These are phyloP conservation scores for Thozetella sp. DNA, from an alignment of 495 filamentous ascomycete species.

Conservation along the genomic window DNA sequence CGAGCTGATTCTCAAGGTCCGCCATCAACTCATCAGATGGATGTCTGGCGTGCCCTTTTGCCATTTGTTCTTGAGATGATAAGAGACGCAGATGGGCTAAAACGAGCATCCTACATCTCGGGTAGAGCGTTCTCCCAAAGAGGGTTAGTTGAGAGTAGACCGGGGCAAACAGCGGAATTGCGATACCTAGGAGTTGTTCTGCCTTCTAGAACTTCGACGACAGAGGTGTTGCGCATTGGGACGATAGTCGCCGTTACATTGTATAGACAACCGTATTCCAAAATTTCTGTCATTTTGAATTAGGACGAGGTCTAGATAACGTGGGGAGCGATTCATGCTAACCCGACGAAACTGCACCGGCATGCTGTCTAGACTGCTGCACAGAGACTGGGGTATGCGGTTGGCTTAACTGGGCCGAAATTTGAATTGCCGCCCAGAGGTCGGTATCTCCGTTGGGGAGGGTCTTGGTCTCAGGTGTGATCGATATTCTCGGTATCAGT, in stretches of 20 bases:
- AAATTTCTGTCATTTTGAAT: no score
- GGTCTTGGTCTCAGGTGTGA: constrained; percentile 55
- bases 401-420: constrained; percentile 36
- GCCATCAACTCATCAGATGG: constrained; percentile 50
- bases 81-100: constrained; percentile 34
- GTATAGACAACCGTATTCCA: constrained; percentile 41
- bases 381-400: constrained; percentile 7
- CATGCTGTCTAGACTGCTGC: background rate
- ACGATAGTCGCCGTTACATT: constrained; percentile 37
- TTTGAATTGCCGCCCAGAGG: constrained; percentile 49
- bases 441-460: constrained; percentile 26
- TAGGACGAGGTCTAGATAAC: no score
- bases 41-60: constrained; percentile 21
- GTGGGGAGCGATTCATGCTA: no score
- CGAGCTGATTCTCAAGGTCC: constrained; percentile 49
- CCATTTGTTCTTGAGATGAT: constrained; percentile 3
- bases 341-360: background rate
- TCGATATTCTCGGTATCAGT: constrained; percentile 38
- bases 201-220: constrained; percentile 38
- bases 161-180: background rate
- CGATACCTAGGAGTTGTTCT: constrained; percentile 21
- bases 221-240: constrained; percentile 22
- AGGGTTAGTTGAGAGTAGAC: no score
- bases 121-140: constrained; percentile 27
- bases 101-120: constrained; percentile 36